These are phyloP conservation scores for Fusarium goolgardi DNA, from an alignment of 2,329 filamentous ascomycete genomes.

Conservation along the genomic window DNA sequence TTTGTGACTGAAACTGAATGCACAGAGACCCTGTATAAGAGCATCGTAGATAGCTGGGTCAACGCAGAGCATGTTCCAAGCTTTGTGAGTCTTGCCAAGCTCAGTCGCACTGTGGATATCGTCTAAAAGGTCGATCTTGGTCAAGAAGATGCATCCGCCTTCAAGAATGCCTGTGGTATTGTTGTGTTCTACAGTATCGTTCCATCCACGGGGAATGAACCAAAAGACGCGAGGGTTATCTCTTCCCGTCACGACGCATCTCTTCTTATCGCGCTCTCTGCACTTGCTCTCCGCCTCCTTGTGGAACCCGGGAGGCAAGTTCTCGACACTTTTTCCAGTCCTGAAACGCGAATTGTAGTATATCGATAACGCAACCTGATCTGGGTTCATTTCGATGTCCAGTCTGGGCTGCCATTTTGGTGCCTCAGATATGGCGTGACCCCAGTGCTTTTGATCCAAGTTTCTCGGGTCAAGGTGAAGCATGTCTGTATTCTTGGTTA, in stretches of 20 bases:
- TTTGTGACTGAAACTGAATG: not conserved
- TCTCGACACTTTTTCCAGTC: not conserved
- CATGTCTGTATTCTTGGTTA: not conserved
- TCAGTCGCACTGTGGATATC: accelerated
- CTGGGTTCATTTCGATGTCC: not conserved
- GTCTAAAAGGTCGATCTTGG: not conserved
- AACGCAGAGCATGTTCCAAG: not conserved
- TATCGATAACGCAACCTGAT: not conserved
- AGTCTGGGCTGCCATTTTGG: not conserved
- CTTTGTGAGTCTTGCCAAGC: not conserved
- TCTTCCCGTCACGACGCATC: not conserved
- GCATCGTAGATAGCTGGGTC: not conserved
- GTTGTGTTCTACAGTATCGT: not conserved
- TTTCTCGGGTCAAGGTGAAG: not conserved
- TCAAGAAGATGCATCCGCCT: accelerated
- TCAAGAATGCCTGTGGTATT: not conserved
- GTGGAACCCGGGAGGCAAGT: no score
- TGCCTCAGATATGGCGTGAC: not conserved
- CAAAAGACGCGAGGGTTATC: not conserved
- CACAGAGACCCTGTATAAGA: accelerated
- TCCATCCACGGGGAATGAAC: not conserved
- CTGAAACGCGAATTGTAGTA: not conserved
- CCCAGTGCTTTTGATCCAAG: accelerated
- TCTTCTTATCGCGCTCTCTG: not conserved
- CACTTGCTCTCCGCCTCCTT: not conserved